A percentile compares a stretch with the other conserved stretches of the same genome.
phyloP scores from a whole-genome alignment of 1,284 basidiomycete species.

The Paramarasmius palmivorus region DNA sequence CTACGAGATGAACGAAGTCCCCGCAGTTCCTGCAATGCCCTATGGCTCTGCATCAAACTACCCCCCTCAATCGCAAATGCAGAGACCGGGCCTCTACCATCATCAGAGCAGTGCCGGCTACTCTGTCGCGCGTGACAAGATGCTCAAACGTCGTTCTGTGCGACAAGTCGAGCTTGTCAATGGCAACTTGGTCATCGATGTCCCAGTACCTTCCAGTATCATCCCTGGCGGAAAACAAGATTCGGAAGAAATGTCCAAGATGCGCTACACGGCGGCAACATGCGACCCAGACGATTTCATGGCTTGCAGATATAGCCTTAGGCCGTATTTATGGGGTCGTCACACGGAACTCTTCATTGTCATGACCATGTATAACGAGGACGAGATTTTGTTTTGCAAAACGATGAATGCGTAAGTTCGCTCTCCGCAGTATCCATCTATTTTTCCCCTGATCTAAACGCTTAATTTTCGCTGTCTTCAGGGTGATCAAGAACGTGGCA shows the following conservation, averaged over 20 bases:
- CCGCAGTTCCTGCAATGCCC: constrained; percentile 56
- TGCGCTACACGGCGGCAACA: constrained; percentile 92
- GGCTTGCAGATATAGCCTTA: constrained; percentile 74
- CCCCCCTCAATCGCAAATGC: constrained; percentile 44
- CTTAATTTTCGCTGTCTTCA: constrained; percentile 24
- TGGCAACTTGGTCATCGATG: constrained; percentile 83
- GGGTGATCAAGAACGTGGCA: constrained; percentile 88
- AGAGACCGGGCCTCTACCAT: constrained; percentile 47
- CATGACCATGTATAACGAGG: constrained; percentile 97
- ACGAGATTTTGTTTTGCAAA: constrained; percentile 80
- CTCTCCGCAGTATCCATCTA: constrained; percentile 14
- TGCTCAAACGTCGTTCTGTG: constrained; percentile 77
- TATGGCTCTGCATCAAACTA: constrained; percentile 53
- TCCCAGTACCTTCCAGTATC: constrained; percentile 77
- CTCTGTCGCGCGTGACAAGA: constrained; percentile 68
- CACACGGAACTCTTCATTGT: constrained; percentile 94
- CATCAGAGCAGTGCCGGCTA: constrained; percentile 60
- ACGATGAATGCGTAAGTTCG: constrained; percentile 83
- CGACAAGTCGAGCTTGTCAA: constrained; percentile 81
- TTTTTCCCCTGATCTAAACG: constrained; percentile 3
- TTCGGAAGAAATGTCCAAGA: constrained; percentile 79
- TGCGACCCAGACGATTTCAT: constrained; percentile 92
- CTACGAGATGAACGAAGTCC: constrained; percentile 60
- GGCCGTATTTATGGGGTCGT: constrained; percentile 83
- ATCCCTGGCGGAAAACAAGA: constrained; percentile 64